Percentiles rank a stretch among this genome's conserved stretches.
phyloP scores from a whole-genome alignment of 129 eudicot genomes.

The Heracleum sosnowskyi region DNA sequence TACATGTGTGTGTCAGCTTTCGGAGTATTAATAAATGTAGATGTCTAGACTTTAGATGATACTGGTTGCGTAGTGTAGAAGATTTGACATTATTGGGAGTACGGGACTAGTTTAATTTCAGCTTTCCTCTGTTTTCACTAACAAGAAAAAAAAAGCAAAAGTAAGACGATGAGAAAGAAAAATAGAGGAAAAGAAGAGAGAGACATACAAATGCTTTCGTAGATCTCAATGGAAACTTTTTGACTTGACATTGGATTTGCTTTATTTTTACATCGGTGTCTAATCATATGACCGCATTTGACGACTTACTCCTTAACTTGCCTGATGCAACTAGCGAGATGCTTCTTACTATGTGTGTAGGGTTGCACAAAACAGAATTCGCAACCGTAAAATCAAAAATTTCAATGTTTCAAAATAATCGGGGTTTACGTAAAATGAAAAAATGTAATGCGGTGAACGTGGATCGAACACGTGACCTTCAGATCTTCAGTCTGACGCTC shows the following conservation, averaged over 20 bases:
- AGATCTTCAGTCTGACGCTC: constrained; percentile 99
- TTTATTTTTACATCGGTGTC: not conserved
- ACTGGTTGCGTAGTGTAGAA: not conserved
- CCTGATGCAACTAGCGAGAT: not conserved
- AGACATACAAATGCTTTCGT: constrained; percentile 13
- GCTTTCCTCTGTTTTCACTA: not conserved
- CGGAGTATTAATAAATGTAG: not conserved
- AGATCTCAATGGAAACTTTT: constrained; percentile 6
- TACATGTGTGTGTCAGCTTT: not conserved
- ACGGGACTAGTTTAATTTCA: not conserved
- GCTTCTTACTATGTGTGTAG: not conserved
- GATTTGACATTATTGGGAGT: not conserved
- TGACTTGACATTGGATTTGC: not conserved
- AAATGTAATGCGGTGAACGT: constrained; percentile 73
- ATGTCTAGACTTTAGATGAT: not conserved
- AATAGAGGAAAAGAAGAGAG: not conserved
- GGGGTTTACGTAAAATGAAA: too few relatives aligned
- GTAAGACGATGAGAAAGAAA: not conserved
- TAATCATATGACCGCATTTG: constrained; percentile 9
- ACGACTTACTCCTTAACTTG: not conserved
- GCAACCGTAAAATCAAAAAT: too few relatives aligned
- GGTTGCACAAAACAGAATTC: too few relatives aligned
- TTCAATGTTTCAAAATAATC: too few relatives aligned
- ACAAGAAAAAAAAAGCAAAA: constrained; percentile 14
- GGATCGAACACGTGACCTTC: constrained; percentile 99